Evolutionary conservation across 257 asterid genomes (phyloP), one percentile per base, ranked within the genome.

Genomic region (Scutellaria galericulata): DNA sequence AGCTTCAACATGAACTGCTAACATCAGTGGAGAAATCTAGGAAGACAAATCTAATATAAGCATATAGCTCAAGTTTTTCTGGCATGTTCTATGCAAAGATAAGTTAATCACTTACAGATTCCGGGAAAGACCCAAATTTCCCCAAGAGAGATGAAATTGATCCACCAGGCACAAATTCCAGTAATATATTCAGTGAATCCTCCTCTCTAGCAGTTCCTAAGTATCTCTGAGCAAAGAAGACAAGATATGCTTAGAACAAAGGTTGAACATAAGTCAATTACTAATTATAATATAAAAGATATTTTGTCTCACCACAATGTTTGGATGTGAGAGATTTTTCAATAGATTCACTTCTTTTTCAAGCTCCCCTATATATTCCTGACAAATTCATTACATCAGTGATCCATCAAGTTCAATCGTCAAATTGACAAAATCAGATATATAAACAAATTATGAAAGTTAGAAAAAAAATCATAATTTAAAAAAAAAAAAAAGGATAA

Each of bases 151-250:
- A 95, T 44, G 99, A 86, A 74, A 95, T 95, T 55, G 98, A 92
- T 75, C 99, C 99, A 71, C 99, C 97, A 2, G 98, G 96, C 72
- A 95, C 99, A 85, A 95, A 95, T 74, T 95, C 99, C 80, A 95
- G 75, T 82, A 95, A 83, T 80, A 95, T 95, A 80, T 95, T 89
- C 78, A 95, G 77, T 9, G 98, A 86, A 66, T 89, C 96, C 53
- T 75, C 89, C 86, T 95, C 99, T 77, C 98, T 82, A 71, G 95
- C 99, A 68, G 98, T 95, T 72, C 99, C 99, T 80, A 95, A 78
- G 84, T 95, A 95, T 76, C 99, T 90, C 99, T 92, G 87, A 57
- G 58, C 53, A 80, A 18, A 68, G 77, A 85, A 76, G 44, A 45
- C 4, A 68, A 63, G 45, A 69, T 56, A 42, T 11, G n/a, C 35